Evolutionary conservation across 2,329 filamentous ascomycete genomes (phyloP).

Genomic region (Tolypocladium pustulatum): DNA sequence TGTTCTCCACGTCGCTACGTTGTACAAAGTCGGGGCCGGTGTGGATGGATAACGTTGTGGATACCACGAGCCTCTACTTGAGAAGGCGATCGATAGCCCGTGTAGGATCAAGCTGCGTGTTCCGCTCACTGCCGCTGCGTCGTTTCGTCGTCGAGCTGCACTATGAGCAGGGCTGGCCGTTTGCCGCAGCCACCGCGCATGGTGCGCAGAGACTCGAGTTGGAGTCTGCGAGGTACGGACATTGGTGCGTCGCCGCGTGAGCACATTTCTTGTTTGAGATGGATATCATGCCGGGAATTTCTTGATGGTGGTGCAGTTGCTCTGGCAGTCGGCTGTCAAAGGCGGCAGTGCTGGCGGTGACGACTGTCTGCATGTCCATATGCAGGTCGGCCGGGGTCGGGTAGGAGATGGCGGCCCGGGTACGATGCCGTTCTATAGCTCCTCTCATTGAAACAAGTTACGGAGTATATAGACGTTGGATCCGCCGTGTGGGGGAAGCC

Average conservation of each 20-base stretch:
- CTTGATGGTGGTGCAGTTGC: background rate
- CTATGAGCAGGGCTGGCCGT: conserved; percentile 14
- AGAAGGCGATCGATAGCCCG: background rate
- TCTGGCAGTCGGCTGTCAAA: background rate
- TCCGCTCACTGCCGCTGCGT: background rate
- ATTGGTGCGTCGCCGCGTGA: conserved; percentile 14
- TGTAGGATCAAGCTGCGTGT: no score
- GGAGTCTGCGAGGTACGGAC: conserved; percentile 17
- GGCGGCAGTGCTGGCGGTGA: background rate
- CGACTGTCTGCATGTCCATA: background rate
- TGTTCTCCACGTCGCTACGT: background rate
- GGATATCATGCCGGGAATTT: conserved; percentile 4
- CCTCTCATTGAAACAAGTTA: conserved; percentile 1
- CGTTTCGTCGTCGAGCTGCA: background rate
- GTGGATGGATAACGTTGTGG: background rate
- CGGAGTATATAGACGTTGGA: background rate
- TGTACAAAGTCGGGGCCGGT: background rate
- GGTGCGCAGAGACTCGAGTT: conserved; percentile 13
- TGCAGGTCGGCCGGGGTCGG: background rate
- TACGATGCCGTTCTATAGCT: background rate
- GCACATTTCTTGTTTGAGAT: conserved; percentile 18
- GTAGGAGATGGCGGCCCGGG: background rate
- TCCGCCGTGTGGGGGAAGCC: background rate
- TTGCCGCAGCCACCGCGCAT: conserved; percentile 12
- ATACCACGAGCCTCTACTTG: background rate